Conservation (phyloP, 768 basidiomycete species). For the Russula dissimulans region DNA sequence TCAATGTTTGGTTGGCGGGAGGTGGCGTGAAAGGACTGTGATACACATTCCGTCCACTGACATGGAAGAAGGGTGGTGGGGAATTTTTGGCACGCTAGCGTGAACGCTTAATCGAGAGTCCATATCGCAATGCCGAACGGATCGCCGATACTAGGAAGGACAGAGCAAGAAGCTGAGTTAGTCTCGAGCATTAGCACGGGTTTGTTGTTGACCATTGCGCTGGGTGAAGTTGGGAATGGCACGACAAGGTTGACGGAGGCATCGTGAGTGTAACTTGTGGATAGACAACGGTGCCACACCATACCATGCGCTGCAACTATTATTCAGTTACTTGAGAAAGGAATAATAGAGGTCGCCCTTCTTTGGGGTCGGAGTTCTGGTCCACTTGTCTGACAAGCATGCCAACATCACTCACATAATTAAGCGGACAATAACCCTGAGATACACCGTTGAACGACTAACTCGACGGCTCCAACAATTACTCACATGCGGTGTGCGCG, state of each 20-base stretch:
- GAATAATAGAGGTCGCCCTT: slow-evolving; percentile 5
- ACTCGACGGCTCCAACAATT: background rate
- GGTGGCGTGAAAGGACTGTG: slow-evolving; percentile 49
- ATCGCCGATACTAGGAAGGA: slow-evolving; percentile 47
- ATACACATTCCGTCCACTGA: slow-evolving; percentile 55
- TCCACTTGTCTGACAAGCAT: slow-evolving; percentile 10
- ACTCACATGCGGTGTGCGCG: slow-evolving; percentile 14
- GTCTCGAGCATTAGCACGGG: slow-evolving; percentile 51
- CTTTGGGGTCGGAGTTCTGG: background rate
- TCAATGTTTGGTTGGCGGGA: slow-evolving; percentile 45
- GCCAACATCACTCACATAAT: slow-evolving; percentile 28
- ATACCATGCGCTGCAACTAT: slow-evolving; percentile 52
- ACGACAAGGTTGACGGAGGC: slow-evolving; percentile 40
- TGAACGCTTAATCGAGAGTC: slow-evolving; percentile 44
- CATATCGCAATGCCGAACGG: slow-evolving; percentile 45
- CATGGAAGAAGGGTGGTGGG: slow-evolving; percentile 36
- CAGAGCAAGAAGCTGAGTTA: slow-evolving; percentile 44
- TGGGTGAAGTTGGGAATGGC: slow-evolving; percentile 38
- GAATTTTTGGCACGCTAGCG: slow-evolving; percentile 42
- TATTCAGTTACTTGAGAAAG: slow-evolving; percentile 41
- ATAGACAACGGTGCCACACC: slow-evolving; percentile 29
- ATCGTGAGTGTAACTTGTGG: slow-evolving; percentile 47
- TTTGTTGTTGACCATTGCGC: slow-evolving; percentile 31
- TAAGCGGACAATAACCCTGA: slow-evolving; percentile 16
- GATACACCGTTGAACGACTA: background rate